phyloP scores from a whole-genome alignment of 495 filamentous ascomycete genomes.

The Lasiosphaeriaceae sp. region DNA sequence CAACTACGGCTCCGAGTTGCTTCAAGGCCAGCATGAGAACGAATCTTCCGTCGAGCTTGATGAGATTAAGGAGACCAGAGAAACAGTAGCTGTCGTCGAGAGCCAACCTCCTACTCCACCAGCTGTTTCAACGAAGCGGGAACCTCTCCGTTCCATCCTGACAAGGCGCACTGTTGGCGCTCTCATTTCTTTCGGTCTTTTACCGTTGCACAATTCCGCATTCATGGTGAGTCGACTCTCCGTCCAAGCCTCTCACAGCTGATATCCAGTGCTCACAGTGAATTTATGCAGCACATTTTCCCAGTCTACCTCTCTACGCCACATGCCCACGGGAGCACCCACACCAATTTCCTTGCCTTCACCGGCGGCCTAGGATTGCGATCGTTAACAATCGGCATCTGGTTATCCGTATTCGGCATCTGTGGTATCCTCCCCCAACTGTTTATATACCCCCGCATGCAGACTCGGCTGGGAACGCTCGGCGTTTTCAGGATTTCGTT shows the following conservation, averaged over 20 bases:
- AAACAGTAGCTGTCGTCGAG: neutral
- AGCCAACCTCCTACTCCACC: no score
- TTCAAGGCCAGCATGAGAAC: neutral
- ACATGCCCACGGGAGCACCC: neutral
- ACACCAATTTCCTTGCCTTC: conserved; percentile 58
- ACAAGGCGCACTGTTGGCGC: conserved; percentile 60
- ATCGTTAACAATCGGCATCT: conserved; percentile 64
- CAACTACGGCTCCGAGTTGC: neutral
- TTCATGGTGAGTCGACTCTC: conserved; percentile 50
- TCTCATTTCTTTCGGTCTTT: conserved; percentile 58
- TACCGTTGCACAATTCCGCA: conserved; percentile 70
- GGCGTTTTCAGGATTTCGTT: conserved; percentile 56
- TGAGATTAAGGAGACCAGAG: neutral
- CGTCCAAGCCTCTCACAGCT: neutral
- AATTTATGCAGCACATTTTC: conserved; percentile 41
- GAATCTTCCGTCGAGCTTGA: neutral
- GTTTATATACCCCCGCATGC: conserved; percentile 63
- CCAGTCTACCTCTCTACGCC: conserved; percentile 70
- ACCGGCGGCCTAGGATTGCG: conserved; percentile 67
- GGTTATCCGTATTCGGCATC: conserved; percentile 65
- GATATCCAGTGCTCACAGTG: neutral
- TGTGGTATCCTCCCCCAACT: conserved; percentile 68
- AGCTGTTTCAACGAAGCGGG: neutral
- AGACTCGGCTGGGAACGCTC: conserved; percentile 58
- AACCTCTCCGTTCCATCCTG: conserved; percentile 47